Conservation (phyloP, 1,139 yeast species). For the Pichia sp. region DNA sequence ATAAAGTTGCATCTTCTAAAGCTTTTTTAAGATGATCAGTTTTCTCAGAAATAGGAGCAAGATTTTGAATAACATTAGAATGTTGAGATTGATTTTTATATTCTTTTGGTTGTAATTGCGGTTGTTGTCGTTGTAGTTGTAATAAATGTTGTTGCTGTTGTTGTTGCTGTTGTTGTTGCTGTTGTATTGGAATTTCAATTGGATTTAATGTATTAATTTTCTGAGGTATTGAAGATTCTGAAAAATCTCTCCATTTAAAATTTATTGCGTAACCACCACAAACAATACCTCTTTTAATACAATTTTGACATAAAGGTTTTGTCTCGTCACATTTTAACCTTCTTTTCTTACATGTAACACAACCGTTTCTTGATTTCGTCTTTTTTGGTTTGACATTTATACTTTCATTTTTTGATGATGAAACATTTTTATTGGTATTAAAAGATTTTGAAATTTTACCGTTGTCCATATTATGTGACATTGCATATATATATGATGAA, state of each 20-base stretch:
- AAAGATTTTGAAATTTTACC: too few species aligned
- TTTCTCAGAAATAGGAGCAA: neutral
- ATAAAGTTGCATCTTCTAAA: constrained; percentile 46
- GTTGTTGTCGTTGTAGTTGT: too few species aligned
- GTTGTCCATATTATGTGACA: too few species aligned
- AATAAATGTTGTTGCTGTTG: too few species aligned
- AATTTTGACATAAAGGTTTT: constrained; percentile 45
- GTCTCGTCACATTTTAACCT: constrained; percentile 54
- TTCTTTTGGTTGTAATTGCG: too few species aligned
- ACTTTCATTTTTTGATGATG: too few species aligned
- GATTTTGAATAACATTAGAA: neutral
- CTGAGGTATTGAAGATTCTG: constrained; percentile 25
- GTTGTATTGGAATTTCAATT: neutral
- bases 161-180: neutral
- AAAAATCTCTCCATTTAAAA: constrained; percentile 59
- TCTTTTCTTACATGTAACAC: constrained; percentile 51
- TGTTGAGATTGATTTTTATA: too few species aligned
- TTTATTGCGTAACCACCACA: constrained; percentile 63
- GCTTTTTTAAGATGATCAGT: constrained; percentile 26
- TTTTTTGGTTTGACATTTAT: constrained; percentile 25
- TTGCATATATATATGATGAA: too few species aligned
- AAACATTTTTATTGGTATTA: too few species aligned
- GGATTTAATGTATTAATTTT: neutral
- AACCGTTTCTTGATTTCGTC: constrained; percentile 41
- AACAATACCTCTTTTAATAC: constrained; percentile 38